Conservation (phyloP, 805 yeast species). For the Schwanniomyces polymorphus region DNA sequence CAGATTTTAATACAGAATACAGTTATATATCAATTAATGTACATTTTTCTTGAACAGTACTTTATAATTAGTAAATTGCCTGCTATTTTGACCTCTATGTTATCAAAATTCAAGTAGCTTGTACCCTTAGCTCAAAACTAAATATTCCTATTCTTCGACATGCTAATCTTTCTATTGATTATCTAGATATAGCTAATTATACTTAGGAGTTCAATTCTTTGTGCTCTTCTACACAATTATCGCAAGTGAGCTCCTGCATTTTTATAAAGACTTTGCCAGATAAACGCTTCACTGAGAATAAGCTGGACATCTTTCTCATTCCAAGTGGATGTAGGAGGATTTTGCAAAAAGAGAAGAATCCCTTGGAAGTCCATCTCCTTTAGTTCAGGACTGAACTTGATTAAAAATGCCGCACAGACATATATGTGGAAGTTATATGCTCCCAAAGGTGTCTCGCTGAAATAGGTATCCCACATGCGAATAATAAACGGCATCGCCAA, state of each 20-base stretch:
- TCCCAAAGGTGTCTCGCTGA: constrained; percentile 72
- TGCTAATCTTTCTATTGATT: too few species aligned
- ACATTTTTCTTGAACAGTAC: too few species aligned
- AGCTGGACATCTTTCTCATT: constrained; percentile 86
- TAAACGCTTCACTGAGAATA: constrained; percentile 90
- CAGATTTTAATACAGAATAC: too few species aligned
- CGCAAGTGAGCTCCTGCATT: constrained; percentile 87
- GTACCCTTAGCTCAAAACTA: too few species aligned
- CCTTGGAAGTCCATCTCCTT: constrained; percentile 92
- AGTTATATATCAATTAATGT: too few species aligned
- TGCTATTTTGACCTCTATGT: too few species aligned
- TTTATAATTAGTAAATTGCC: too few species aligned
- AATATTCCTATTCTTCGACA: background rate
- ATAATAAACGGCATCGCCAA: constrained; percentile 73
- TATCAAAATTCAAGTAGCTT: too few species aligned
- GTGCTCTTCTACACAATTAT: constrained; percentile 4
- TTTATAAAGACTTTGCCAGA: constrained; percentile 92
- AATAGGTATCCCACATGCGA: constrained; percentile 97
- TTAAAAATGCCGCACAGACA: constrained; percentile 95
- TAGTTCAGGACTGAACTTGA: constrained; percentile 79
- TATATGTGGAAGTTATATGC: constrained; percentile 92
- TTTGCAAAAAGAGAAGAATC: constrained; percentile 85
- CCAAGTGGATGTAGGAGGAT: constrained; percentile 87
- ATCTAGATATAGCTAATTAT: too few species aligned
- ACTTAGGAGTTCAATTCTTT: too few species aligned